Evolutionary conservation across 331 rosid species (phyloP).

Genomic region (Phaseolus coccineus): DNA sequence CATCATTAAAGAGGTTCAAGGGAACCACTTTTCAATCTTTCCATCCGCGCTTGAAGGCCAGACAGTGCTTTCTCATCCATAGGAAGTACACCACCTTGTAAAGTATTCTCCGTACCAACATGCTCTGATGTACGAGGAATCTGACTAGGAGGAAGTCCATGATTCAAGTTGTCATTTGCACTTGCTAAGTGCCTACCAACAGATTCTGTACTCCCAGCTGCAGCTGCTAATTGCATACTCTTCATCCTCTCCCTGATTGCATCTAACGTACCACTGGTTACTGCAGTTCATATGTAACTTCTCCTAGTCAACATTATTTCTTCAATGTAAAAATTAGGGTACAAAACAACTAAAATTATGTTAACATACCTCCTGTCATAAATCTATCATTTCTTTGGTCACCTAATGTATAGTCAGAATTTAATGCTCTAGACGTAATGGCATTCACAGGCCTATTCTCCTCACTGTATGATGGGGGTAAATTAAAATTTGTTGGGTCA

Average conservation of each 20-base stretch:
- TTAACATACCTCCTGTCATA: constrained; percentile 77
- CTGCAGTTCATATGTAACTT: constrained; percentile 55
- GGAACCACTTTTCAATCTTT: constrained; percentile 94
- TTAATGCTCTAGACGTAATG: constrained; percentile 65
- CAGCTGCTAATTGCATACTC: constrained; percentile 91
- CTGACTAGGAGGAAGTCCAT: constrained; percentile 60
- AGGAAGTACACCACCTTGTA: constrained; percentile 75
- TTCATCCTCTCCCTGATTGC: constrained; percentile 97
- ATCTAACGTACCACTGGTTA: constrained; percentile 89
- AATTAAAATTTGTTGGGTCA: constrained; percentile 78
- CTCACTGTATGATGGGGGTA: constrained; percentile 81
- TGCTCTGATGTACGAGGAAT: constrained; percentile 64
- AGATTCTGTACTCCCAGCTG: constrained; percentile 71
- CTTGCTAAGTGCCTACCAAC: constrained; percentile 65
- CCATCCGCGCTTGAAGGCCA: constrained; percentile 99
- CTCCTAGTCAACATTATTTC: not conserved
- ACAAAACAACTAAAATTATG: not conserved
- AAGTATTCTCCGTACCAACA: constrained; percentile 57
- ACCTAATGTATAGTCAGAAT: constrained; percentile 66
- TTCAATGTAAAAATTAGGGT: not conserved
- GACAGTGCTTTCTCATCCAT: constrained; percentile 95
- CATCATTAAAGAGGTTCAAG: constrained; percentile 64
- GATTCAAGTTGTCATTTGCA: constrained; percentile 68
- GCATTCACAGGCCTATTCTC: constrained; percentile 66
- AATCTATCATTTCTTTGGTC: constrained; percentile 89